Evolutionary conservation across 768 basidiomycete species (phyloP).

Genomic region (Kockovaella imperatae): DNA sequence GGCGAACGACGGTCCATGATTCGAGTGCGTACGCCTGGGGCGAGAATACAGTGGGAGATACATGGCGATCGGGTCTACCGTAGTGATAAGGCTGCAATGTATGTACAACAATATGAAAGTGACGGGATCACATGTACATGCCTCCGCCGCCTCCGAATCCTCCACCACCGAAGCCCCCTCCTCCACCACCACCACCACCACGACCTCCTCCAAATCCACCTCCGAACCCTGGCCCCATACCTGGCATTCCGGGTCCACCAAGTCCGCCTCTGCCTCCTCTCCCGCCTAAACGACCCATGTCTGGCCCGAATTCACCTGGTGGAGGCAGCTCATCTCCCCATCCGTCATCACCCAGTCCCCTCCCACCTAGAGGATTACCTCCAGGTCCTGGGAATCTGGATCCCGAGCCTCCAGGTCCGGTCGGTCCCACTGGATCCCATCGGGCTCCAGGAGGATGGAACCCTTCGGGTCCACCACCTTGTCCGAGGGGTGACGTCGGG

Average conservation of each 20-base stretch:
- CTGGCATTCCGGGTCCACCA: conserved; percentile 4
- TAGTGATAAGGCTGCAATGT: too few species aligned
- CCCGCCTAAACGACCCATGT: conserved; percentile 30
- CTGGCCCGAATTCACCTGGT: conserved; percentile 41
- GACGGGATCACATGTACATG: conserved; percentile 17
- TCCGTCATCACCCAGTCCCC: conserved; percentile 29
- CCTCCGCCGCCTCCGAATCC: conserved; percentile 14
- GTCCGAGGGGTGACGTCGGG: not conserved
- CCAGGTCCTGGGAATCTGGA: conserved; percentile 26
- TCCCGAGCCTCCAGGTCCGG: conserved; percentile 15
- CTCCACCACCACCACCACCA: conserved; percentile 4
- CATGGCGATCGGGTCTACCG: conserved; percentile 18
- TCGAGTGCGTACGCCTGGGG: conserved; percentile 14
- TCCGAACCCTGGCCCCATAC: conserved; percentile 14
- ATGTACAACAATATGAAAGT: too few species aligned
- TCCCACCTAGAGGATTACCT: conserved; percentile 29
- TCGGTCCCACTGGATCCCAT: conserved; percentile 45
- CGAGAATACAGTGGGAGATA: conserved; percentile 12
- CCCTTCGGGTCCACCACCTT: conserved; percentile 36
- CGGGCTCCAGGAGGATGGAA: conserved; percentile 41
- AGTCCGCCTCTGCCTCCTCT: conserved; percentile 5
- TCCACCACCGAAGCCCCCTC: conserved; percentile 7
- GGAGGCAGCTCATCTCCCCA: conserved; percentile 42
- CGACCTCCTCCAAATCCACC: conserved; percentile 14
- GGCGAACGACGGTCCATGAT: conserved; percentile 15